Conservation (phyloP, 2,329 filamentous ascomycete genomes). For the Colletotrichum paranaense region DNA sequence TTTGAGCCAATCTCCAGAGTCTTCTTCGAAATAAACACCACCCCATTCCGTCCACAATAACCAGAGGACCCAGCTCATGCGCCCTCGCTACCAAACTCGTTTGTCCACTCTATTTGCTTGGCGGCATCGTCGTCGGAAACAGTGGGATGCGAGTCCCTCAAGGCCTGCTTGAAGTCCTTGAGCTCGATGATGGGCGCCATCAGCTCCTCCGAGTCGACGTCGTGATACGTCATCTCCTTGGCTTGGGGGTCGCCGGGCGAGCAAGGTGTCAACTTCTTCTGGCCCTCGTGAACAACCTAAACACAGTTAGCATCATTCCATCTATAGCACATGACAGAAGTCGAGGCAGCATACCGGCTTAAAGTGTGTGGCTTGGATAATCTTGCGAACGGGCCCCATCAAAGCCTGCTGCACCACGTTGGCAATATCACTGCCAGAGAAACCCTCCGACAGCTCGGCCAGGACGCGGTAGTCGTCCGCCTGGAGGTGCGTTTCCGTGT, state of each 20-base stretch:
- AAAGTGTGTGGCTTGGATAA: conserved; percentile 97
- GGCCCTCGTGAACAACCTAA: conserved; percentile 77
- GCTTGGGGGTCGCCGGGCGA: conserved; percentile 90
- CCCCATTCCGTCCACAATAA: background rate
- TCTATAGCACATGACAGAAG: background rate
- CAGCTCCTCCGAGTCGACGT: conserved; percentile 84
- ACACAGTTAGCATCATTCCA: conserved; percentile 30
- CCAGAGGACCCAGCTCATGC: conserved; percentile 47
- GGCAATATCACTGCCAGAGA: conserved; percentile 94
- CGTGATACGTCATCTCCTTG: conserved; percentile 93
- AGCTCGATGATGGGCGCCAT: conserved; percentile 87
- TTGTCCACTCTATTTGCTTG: conserved; percentile 91
- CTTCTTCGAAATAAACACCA: background rate
- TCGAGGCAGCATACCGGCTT: conserved; percentile 75
- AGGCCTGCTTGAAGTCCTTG: conserved; percentile 93
- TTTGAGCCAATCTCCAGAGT: background rate
- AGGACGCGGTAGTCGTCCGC: conserved; percentile 82
- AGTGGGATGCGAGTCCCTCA: conserved; percentile 88
- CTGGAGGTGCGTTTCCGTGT: conserved; percentile 87
- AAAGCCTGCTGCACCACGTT: conserved; percentile 96
- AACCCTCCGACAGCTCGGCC: conserved; percentile 87
- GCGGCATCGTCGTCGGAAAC: conserved; percentile 88
- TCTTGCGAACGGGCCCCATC: conserved; percentile 97
- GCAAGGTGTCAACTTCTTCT: conserved; percentile 84
- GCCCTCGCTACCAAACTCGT: conserved; percentile 95